A percentile compares a stretch with the other conserved stretches of the same genome.
These are phyloP conservation scores for Suhomyces sp. DNA, from an alignment of 805 yeast genomes.

Conservation along the genomic window DNA sequence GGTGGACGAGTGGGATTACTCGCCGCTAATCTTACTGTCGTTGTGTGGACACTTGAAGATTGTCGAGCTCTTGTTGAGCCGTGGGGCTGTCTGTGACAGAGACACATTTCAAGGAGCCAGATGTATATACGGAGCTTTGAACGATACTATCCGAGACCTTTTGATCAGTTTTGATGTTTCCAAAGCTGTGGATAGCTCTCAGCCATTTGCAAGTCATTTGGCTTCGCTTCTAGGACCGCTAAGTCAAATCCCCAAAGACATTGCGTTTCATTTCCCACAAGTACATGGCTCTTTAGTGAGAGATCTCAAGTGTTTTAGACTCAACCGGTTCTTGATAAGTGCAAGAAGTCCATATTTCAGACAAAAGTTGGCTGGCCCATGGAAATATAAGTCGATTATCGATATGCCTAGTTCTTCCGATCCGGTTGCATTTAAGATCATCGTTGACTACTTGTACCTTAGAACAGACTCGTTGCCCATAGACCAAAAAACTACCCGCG, in stretches of 20 bases:
- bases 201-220: conserved; percentile 72
- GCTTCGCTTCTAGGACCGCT: conserved; percentile 42
- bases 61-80: conserved; percentile 55
- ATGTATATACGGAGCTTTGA: conserved; percentile 76
- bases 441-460: conserved; percentile 31
- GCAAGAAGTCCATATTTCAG: conserved; percentile 30
- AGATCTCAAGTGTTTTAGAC: conserved; percentile 14
- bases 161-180: conserved; percentile 61
- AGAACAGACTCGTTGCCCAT: conserved; percentile 32
- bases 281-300: conserved; percentile 12
- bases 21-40: conserved; percentile 71
- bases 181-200: conserved; percentile 61
- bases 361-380: conserved; percentile 19
- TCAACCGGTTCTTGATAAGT: conserved; percentile 33
- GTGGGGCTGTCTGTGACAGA: conserved; percentile 75
- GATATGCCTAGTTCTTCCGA: conserved; percentile 16
- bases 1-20: conserved; percentile 70
- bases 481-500: conserved; percentile 15
- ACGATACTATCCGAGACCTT: conserved; percentile 58
- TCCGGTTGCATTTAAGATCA: conserved; percentile 18
- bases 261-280: conserved; percentile 24
- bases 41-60: conserved; percentile 70
- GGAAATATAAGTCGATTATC: conserved; percentile 17
- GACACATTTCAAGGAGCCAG: conserved; percentile 79
- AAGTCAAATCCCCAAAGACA: conserved; percentile 28